Base-by-base conservation (phyloP, 805 yeast genomes). In the Lipomyces spencermartinsiae region DNA sequence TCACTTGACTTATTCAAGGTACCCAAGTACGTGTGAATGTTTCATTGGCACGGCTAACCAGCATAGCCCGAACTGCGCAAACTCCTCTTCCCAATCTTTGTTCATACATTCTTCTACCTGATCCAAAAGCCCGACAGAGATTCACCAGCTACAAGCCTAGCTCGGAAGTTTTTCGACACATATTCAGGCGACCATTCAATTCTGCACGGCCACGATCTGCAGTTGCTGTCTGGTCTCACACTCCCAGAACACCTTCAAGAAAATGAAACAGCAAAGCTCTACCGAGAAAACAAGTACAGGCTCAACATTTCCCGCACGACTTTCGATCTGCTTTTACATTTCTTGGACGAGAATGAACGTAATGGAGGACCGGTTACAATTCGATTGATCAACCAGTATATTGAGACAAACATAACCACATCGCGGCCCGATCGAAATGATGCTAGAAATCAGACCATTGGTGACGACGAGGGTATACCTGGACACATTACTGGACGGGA, bases 341-440 rank as follows among this genome's bases (percentile, higher is more conserved):
- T 93, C 73, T 79, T 95, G 64, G 97, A 92, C 77, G 98, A 94
- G 76, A 92, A 93, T 77, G 98, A 93, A 78, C 89, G 90, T 9
- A 88, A 89, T 64, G 98, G 98, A 56, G 98, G 98, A 1, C 89
- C 93, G 1, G 85, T 94, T 51, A 83, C 94, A 63, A 91, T 95
- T 59, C 83, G 97, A 73, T 84, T 92, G 60, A 88, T 95, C 70
- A 95, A 95, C 80, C 93, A 92, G 79, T 87, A 92, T 77, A 83
- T 95, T 73, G 88, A 84, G 55, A 74, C 80, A 29, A 70, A 75
- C 34, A 76, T 79, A 29, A 72, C 79, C 2, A 72, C 79, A 22
- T 68, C 78, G 8, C 72, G 80, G 33, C 82, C 82, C 25, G 75
- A 76, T 61, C 67, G 78, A 7, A 68, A 70, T 22, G 69, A 62